Evolutionary conservation across 116 monocot species (phyloP).

Genomic region (Dioscorea cayenensis): DNA sequence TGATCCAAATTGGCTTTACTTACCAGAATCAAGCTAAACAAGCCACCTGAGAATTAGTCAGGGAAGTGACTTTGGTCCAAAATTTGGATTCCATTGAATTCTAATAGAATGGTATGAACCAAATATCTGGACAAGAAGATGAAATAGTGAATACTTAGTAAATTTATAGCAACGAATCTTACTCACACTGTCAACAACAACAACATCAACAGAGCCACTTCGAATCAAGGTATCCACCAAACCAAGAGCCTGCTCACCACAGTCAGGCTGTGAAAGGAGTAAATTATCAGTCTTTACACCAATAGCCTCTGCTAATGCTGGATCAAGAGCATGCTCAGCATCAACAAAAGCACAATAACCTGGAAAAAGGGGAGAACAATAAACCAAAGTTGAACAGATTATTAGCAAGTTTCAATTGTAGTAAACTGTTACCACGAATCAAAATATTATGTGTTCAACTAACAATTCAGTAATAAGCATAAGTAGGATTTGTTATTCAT

Average conservation of each 20-base stretch:
- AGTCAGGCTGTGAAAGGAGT: constrained; percentile 92
- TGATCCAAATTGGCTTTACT: too few relatives aligned
- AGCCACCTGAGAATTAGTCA: too few relatives aligned
- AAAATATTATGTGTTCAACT: not conserved
- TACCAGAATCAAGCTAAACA: too few relatives aligned
- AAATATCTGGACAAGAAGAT: too few relatives aligned
- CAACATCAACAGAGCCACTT: constrained; percentile 97
- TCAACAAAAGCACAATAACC: constrained; percentile 97
- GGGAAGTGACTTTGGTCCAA: too few relatives aligned
- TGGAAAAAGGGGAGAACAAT: constrained; percentile 6
- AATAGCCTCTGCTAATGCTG: constrained; percentile 74
- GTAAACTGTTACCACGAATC: not conserved
- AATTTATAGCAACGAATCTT: not conserved
- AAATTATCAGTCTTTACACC: constrained; percentile 90
- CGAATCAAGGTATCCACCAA: constrained; percentile 93
- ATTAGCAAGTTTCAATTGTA: not conserved
- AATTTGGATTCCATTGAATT: too few relatives aligned
- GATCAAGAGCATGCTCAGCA: constrained; percentile 99
- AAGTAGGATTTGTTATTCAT: too few relatives aligned
- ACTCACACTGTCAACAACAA: constrained; percentile 98
- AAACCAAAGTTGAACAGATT: not conserved
- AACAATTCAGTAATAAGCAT: too few relatives aligned
- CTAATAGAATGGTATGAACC: too few relatives aligned
- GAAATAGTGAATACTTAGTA: too few relatives aligned
- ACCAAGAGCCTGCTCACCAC: constrained; percentile 96